A percentile compares a stretch with the other conserved stretches of the same genome.
Conservation (phyloP, 345 rosid genomes). For the Salix caprea region DNA sequence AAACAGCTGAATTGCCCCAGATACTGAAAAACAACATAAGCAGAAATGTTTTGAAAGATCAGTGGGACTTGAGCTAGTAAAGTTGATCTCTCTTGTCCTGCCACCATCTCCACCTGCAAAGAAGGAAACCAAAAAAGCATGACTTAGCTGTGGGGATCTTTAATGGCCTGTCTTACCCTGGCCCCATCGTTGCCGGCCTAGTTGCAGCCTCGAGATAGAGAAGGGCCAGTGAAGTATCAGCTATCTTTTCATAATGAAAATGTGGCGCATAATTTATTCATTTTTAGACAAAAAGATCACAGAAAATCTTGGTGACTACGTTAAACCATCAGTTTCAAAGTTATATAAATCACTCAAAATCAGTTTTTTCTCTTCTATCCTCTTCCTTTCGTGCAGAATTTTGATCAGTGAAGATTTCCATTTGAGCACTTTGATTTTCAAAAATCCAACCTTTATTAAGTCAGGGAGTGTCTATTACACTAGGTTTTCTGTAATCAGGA, state of each 20-base stretch:
- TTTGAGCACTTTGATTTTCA: no score
- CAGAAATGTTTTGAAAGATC: neutral
- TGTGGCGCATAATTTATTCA: neutral
- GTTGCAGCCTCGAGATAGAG: neutral
- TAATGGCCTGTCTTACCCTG: neutral
- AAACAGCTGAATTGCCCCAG: conserved; percentile 15
- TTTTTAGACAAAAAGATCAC: no score
- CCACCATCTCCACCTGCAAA: conserved; percentile 81
- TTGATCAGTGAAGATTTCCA: no score
- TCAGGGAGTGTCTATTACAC: no score
- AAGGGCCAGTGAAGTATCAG: neutral
- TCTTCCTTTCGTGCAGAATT: neutral
- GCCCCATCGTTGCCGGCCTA: neutral
- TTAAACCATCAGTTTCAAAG: no score
- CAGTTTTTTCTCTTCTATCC: no score
- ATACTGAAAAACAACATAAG: conserved; percentile 1
- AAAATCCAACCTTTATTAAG: neutral
- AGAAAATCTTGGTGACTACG: neutral
- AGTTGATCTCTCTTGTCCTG: conserved; percentile 55
- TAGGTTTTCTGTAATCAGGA: no score
- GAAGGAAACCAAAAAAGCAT: neutral
- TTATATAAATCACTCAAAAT: no score
- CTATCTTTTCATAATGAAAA: neutral
- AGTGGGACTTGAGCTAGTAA: conserved; percentile 26
- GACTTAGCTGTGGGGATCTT: neutral